Percentiles rank a stretch among this genome's conserved stretches.
Conservation (phyloP, 2,329 filamentous ascomycete species). For the Penicillium sp. region DNA sequence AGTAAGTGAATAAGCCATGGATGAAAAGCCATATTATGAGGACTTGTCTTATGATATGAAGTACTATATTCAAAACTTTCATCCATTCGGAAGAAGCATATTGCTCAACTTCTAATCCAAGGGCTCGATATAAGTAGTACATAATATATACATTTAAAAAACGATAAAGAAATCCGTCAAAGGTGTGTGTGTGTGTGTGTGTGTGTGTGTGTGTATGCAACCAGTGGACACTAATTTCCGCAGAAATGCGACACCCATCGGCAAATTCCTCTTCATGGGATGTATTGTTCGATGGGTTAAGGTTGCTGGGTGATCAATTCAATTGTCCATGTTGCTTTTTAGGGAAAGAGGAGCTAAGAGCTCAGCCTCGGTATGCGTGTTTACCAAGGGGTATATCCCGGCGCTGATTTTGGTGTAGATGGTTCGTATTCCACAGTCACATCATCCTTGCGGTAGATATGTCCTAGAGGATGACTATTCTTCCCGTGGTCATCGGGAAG, state of each 20-base stretch:
- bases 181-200: not conserved
- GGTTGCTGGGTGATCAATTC: not conserved
- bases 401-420: not conserved
- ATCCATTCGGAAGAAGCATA: not conserved
- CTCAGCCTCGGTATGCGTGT: not conserved
- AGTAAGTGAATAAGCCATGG: not conserved
- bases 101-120: not conserved
- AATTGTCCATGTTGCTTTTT: not conserved
- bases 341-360: not conserved
- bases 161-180: not conserved
- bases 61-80: not conserved
- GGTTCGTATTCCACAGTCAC: constrained; percentile 14
- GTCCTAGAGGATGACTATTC: constrained; percentile 1
- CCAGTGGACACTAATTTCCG: not conserved
- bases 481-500: constrained; percentile 4
- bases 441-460: constrained; percentile 19
- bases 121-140: not conserved
- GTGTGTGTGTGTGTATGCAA: not conserved
- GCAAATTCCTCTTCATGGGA: not conserved
- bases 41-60: not conserved
- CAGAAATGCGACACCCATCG: not conserved
- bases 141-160: not conserved
- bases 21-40: too few relatives aligned
- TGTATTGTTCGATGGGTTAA: not conserved
- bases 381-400: not conserved